Conservation (phyloP, 495 filamentous ascomycete genomes). For the Talaromyces wortmannii region DNA sequence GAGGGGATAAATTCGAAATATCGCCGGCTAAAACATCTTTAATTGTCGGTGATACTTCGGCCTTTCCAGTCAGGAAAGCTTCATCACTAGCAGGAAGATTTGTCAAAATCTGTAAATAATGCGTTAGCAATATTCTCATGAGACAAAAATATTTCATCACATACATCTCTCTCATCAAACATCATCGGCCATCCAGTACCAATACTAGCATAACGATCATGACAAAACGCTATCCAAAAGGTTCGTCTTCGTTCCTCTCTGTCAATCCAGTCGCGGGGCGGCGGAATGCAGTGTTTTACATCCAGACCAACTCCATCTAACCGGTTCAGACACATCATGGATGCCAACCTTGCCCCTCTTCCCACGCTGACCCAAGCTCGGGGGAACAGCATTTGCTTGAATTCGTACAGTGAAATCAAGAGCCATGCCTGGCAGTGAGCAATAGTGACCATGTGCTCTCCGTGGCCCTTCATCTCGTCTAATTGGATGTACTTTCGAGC, state of each 20-base stretch:
- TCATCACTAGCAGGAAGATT: slow-evolving; percentile 82
- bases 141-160: slow-evolving; percentile 7
- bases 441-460: slow-evolving; percentile 77
- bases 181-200: slow-evolving; percentile 97
- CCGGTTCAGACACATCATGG: slow-evolving; percentile 93
- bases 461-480: slow-evolving; percentile 90
- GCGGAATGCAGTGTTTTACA: slow-evolving; percentile 84
- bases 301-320: slow-evolving; percentile 81
- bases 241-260: slow-evolving; percentile 83
- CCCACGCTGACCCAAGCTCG: slow-evolving; percentile 92
- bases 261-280: slow-evolving; percentile 88
- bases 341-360: slow-evolving; percentile 62
- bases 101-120: slow-evolving; percentile 59
- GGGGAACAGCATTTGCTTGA: slow-evolving; percentile 97
- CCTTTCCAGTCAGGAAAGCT: slow-evolving; percentile 74
- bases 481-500: slow-evolving; percentile 84
- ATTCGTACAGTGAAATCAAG: slow-evolving; percentile 78
- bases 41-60: slow-evolving; percentile 61
- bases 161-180: slow-evolving; percentile 83
- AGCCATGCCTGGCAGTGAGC: slow-evolving; percentile 78
- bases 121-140: neutral
- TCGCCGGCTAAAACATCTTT: slow-evolving; percentile 68
- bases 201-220: slow-evolving; percentile 91
- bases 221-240: slow-evolving; percentile 89
- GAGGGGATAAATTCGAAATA: slow-evolving; percentile 63